phyloP scores from a whole-genome alignment of 176 grass and related monocot species.

The Poa pratensis region DNA sequence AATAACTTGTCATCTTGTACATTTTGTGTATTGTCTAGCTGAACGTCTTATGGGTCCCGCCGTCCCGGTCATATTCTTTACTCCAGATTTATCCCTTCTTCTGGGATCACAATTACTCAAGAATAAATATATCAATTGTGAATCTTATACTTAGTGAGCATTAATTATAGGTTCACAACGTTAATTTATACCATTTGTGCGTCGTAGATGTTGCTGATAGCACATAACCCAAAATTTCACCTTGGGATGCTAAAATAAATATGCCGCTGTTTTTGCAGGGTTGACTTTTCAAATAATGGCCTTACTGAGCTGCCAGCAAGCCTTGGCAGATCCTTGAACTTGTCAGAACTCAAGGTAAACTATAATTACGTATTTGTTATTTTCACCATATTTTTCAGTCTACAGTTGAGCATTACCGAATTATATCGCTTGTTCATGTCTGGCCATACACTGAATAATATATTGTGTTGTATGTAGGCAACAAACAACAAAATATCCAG shows the following conservation, averaged over 20 bases:
- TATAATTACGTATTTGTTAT: not conserved
- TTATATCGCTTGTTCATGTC: slow-evolving; percentile 22
- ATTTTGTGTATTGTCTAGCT: not conserved
- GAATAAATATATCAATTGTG: not conserved
- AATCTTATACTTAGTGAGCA: not conserved
- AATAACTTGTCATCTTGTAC: not conserved
- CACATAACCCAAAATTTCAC: not conserved
- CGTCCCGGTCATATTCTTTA: not conserved
- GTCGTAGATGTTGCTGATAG: slow-evolving; percentile 4
- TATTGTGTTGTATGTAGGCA: slow-evolving; percentile 53
- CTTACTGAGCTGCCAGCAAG: slow-evolving; percentile 71
- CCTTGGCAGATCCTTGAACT: slow-evolving; percentile 72
- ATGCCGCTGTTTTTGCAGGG: slow-evolving; percentile 48
- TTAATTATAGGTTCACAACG: not conserved
- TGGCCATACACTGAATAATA: slow-evolving; percentile 14
- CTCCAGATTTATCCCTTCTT: not conserved
- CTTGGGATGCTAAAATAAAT: slow-evolving; percentile 19
- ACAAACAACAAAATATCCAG: slow-evolving; percentile 67
- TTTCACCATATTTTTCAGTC: not conserved
- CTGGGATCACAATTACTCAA: not conserved
- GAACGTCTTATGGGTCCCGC: not conserved
- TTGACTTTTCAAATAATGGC: slow-evolving; percentile 89
- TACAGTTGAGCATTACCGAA: not conserved
- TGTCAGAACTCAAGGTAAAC: slow-evolving; percentile 84
- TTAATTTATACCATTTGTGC: not conserved